Percentiles rank a stretch among this genome's conserved stretches.
Conservation (phyloP, 352 stramenopile species). For the Saprolegnia parasitica region DNA sequence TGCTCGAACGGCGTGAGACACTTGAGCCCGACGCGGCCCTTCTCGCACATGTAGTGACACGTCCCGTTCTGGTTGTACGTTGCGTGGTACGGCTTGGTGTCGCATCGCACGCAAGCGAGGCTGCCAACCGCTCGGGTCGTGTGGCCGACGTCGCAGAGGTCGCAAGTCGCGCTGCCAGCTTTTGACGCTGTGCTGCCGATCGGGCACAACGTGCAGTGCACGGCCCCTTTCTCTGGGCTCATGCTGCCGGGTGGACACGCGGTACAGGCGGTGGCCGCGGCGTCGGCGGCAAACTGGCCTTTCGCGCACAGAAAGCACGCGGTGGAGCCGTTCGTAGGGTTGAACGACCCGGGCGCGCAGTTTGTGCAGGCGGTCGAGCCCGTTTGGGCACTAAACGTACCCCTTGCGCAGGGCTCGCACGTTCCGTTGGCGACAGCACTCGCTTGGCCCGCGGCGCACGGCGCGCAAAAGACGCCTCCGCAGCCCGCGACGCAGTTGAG, state of each 20-base stretch:
- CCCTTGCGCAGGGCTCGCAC: constrained; percentile 4
- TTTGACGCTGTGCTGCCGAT: constrained; percentile 53
- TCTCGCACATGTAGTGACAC: constrained; percentile 77
- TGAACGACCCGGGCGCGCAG: constrained; percentile 51
- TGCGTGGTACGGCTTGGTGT: constrained; percentile 58
- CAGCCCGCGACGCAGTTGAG: constrained; percentile 60
- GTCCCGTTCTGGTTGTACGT: constrained; percentile 73
- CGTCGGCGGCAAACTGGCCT: constrained; percentile 51
- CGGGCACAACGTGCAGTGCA: constrained; percentile 48
- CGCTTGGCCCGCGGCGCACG: constrained; percentile 56
- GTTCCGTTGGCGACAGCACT: constrained; percentile 50
- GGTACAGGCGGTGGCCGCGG: constrained; percentile 43
- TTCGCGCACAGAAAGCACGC: constrained; percentile 63
- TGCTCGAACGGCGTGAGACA: constrained; percentile 81
- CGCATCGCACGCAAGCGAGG: constrained; percentile 46
- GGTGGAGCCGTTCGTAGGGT: constrained; percentile 43
- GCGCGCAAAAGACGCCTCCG: constrained; percentile 59
- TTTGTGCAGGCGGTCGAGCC: constrained; percentile 5
- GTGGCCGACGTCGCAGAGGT: constrained; percentile 67
- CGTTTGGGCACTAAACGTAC: constrained; percentile 3
- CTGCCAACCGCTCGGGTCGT: constrained; percentile 54
- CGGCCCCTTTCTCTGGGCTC: constrained; percentile 40
- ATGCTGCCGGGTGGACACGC: constrained; percentile 57
- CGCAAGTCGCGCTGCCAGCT: constrained; percentile 52
- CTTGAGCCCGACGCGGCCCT: constrained; percentile 67